Evolutionary conservation across 2,329 filamentous ascomycete genomes (phyloP).

Genomic region (Beauveria sp.): DNA sequence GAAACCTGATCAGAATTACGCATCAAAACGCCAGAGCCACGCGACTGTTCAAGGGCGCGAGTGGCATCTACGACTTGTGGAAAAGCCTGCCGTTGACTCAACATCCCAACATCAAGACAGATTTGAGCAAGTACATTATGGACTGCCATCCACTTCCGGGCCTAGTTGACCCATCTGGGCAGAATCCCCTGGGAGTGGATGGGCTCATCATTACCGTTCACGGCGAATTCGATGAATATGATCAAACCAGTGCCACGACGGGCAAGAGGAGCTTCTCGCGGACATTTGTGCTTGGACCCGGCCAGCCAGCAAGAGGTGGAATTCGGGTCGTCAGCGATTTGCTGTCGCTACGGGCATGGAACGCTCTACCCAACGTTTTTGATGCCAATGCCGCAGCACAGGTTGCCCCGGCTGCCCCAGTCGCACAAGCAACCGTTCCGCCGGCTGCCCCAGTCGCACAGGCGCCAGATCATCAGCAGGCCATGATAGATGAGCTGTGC

Average conservation of each 20-base stretch:
- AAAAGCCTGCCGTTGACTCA: constrained; percentile 61
- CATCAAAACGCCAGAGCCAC: constrained; percentile 52
- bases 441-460: constrained; percentile 18
- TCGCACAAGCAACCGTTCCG: background rate
- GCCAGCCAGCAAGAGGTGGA: constrained; percentile 51
- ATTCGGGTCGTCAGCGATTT: constrained; percentile 77
- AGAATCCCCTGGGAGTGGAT: constrained; percentile 60
- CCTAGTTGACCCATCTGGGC: constrained; percentile 60
- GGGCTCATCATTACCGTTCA: constrained; percentile 74
- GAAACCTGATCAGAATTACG: constrained; percentile 67
- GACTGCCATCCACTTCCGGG: constrained; percentile 71
- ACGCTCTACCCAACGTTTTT: constrained; percentile 38
- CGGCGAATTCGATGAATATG: constrained; percentile 74
- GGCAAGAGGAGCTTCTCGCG: constrained; percentile 74
- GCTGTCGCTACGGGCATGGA: constrained; percentile 63
- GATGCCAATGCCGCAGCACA: constrained; percentile 21
- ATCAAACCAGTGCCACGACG: constrained; percentile 45
- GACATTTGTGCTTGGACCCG: constrained; percentile 71
- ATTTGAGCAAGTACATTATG: constrained; percentile 69
- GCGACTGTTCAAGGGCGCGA: constrained; percentile 57
- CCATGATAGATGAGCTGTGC: constrained; percentile 67
- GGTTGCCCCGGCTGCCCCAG: constrained; percentile 17
- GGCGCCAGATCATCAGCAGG: constrained; percentile 47
- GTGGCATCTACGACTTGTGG: constrained; percentile 63
- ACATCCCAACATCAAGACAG: constrained; percentile 62